Evolutionary conservation across 208 protist genomes (phyloP).

Genomic region (Blechomonas ayalai): DNA sequence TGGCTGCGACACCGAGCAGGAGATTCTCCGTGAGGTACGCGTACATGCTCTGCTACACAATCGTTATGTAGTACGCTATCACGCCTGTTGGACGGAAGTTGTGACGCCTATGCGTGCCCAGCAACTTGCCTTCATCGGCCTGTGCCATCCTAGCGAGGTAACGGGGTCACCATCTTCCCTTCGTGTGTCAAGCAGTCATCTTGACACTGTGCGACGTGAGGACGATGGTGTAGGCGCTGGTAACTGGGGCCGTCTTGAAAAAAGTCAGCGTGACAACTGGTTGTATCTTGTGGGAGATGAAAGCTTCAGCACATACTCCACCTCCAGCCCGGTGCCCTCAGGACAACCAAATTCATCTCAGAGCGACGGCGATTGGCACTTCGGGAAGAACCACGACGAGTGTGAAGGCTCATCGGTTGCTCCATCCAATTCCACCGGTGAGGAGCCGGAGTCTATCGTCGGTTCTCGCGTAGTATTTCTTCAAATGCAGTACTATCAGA

Average conservation of each 20-base stretch:
- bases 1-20: slow-evolving; percentile 54
- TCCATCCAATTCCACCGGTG: background rate
- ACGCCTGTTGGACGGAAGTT: slow-evolving; percentile 75
- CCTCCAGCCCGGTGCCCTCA: background rate
- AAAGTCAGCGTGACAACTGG: too few species aligned
- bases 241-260: too few species aligned
- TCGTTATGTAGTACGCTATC: slow-evolving; percentile 62
- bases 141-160: slow-evolving; percentile 33
- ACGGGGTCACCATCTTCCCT: too few species aligned
- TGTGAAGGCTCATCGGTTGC: background rate
- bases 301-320: slow-evolving; percentile 1
- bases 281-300: slow-evolving; percentile 15
- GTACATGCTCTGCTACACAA: slow-evolving; percentile 62
- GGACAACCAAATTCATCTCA: background rate
- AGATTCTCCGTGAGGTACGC: slow-evolving; percentile 62
- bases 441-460: slow-evolving; percentile 15
- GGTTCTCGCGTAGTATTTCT: slow-evolving; percentile 65
- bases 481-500: slow-evolving; percentile 84
- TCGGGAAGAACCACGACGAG: slow-evolving; percentile 10
- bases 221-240: too few species aligned
- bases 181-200: too few species aligned
- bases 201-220: too few species aligned
- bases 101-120: slow-evolving; percentile 52
- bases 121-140: slow-evolving; percentile 63
- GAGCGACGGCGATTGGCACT: slow-evolving; percentile 10